Evolutionary conservation across 2,329 filamentous ascomycete genomes (phyloP).

Genomic region (Ilyonectria sp.): DNA sequence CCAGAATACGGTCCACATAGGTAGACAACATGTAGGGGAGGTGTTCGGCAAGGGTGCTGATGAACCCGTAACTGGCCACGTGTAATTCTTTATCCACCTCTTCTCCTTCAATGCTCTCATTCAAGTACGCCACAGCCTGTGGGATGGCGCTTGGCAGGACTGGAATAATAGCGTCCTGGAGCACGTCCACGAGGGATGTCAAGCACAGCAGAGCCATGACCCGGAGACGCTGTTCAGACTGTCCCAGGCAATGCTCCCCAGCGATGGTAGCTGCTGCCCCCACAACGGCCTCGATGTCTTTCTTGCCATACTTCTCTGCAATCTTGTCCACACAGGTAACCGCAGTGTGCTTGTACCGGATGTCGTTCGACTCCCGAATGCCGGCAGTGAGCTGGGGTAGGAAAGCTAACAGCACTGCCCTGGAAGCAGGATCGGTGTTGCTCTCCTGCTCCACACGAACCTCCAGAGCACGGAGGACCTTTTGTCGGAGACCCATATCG

Average conservation of each 20-base stretch:
- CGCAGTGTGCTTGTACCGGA: slow-evolving; percentile 85
- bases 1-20: slow-evolving; percentile 80
- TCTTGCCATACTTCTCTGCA: slow-evolving; percentile 94
- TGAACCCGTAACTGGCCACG: slow-evolving; percentile 85
- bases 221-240: slow-evolving; percentile 79
- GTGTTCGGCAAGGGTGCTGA: slow-evolving; percentile 84
- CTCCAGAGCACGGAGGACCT: slow-evolving; percentile 86
- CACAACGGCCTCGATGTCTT: slow-evolving; percentile 83
- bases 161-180: slow-evolving; percentile 88
- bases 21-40: slow-evolving; percentile 91
- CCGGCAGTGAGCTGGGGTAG: slow-evolving; percentile 84
- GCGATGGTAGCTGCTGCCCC: slow-evolving; percentile 84
- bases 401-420: slow-evolving; percentile 82
- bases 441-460: slow-evolving; percentile 82
- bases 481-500: slow-evolving; percentile 82
- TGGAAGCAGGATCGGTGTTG: slow-evolving; percentile 77
- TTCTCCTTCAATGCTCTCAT: slow-evolving; percentile 69
- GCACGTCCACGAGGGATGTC: slow-evolving; percentile 88
- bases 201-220: slow-evolving; percentile 91
- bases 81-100: slow-evolving; percentile 76
- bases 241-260: slow-evolving; percentile 82
- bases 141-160: slow-evolving; percentile 84
- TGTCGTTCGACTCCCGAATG: slow-evolving; percentile 79
- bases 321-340: slow-evolving; percentile 94
- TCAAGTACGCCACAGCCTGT: slow-evolving; percentile 79